Percentiles rank a stretch among this genome's conserved stretches.
phyloP scores from a whole-genome alignment of 1,284 basidiomycete species.

The Sporisorium graminicola region DNA sequence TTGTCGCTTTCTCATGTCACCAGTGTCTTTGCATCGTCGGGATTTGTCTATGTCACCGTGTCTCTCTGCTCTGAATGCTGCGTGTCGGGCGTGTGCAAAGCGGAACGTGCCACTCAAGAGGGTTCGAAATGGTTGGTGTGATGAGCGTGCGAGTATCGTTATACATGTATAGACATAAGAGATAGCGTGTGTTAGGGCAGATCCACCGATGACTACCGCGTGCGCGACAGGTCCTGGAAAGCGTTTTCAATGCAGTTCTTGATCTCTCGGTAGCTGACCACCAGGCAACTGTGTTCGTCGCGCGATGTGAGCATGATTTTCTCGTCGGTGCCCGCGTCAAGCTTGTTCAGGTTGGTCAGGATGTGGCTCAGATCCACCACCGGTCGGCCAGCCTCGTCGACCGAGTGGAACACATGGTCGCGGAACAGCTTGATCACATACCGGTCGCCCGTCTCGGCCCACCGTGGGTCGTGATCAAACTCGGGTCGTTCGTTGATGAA shows the following conservation, averaged over 20 bases:
- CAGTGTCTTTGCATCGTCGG: background rate
- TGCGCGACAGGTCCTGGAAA: constrained; percentile 59
- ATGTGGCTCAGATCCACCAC: constrained; percentile 78
- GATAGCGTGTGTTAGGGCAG: background rate
- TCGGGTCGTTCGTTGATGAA: constrained; percentile 99
- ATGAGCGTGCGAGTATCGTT: constrained; percentile 16
- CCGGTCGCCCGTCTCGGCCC: constrained; percentile 97
- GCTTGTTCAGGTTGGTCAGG: constrained; percentile 72
- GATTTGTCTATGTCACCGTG: constrained; percentile 17
- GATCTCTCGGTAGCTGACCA: constrained; percentile 90
- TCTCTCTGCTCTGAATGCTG: background rate
- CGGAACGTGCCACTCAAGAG: background rate
- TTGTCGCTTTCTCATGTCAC: background rate
- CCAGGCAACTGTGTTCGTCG: constrained; percentile 94
- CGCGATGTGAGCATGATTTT: constrained; percentile 92
- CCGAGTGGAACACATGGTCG: constrained; percentile 97
- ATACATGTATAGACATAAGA: constrained; percentile 19
- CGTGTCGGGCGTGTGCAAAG: background rate
- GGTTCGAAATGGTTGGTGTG: constrained; percentile 4
- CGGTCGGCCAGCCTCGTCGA: constrained; percentile 89
- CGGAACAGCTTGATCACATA: constrained; percentile 99
- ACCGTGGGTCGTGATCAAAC: constrained; percentile 94
- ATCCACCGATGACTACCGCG: constrained; percentile 12
- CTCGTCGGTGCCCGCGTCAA: constrained; percentile 93
- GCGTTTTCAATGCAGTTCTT: constrained; percentile 66